phyloP scores from a whole-genome alignment of 176 grass and related monocot genomes.

The Thalia dealbata region DNA sequence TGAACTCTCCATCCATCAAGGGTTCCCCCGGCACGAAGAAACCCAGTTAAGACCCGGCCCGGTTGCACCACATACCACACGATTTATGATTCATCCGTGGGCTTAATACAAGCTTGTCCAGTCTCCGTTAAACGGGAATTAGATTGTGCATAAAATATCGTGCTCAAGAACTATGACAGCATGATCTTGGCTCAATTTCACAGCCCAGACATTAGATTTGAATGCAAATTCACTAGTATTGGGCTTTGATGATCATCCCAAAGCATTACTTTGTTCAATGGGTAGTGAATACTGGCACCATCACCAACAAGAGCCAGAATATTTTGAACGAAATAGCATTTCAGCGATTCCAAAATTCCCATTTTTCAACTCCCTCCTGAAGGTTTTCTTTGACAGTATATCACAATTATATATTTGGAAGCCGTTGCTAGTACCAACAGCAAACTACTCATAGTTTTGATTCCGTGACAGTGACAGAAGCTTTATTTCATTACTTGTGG shows the following conservation, averaged over 20 bases:
- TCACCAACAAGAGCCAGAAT: conserved; percentile 2
- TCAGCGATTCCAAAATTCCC: background rate
- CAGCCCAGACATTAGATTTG: background rate
- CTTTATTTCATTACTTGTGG: background rate
- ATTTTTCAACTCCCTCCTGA: conserved; percentile 6
- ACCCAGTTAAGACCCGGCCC: too few species aligned
- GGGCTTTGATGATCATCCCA: conserved; percentile 9
- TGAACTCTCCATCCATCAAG: too few species aligned
- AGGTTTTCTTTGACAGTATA: conserved; percentile 3
- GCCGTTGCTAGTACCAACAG: conserved; percentile 1
- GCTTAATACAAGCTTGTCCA: too few species aligned
- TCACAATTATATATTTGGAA: background rate
- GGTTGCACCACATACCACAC: too few species aligned
- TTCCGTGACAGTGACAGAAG: conserved; percentile 1
- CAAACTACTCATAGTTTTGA: conserved; percentile 3
- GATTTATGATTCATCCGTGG: too few species aligned
- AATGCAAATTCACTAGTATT: conserved; percentile 5
- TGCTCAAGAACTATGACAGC: conserved; percentile 87
- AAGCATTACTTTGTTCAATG: conserved; percentile 2
- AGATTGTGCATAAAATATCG: too few species aligned
- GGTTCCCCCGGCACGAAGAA: too few species aligned
- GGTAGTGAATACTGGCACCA: background rate
- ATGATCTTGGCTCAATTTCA: conserved; percentile 9
- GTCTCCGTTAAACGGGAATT: too few species aligned
- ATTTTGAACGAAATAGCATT: conserved; percentile 9